These are phyloP conservation scores for Paecilomyces formosus DNA, from an alignment of 2,329 filamentous ascomycete genomes.

Conservation along the genomic window DNA sequence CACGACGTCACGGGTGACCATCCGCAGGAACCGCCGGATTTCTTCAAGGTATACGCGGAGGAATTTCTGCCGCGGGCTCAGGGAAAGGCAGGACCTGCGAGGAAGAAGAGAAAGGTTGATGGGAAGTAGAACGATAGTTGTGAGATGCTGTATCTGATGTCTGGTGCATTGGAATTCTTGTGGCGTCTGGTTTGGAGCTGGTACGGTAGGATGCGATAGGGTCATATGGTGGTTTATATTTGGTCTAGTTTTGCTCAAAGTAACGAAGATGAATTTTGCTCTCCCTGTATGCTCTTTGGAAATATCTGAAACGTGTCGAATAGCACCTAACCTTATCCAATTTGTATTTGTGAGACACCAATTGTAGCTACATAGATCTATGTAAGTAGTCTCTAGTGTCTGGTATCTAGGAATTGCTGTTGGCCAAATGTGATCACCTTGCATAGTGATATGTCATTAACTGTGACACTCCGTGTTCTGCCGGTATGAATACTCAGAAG, in stretches of 20 bases:
- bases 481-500: too few species aligned
- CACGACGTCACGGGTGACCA: conserved; percentile 42
- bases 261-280: not conserved
- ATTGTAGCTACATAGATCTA: too few species aligned
- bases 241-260: not conserved
- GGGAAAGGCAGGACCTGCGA: conserved; percentile 2
- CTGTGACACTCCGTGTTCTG: too few species aligned
- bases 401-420: too few species aligned
- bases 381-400: too few species aligned
- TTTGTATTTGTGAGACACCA: too few species aligned
- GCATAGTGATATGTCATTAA: too few species aligned
- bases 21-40: conserved; percentile 41
- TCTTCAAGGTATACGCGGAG: conserved; percentile 41
- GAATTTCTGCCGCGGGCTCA: conserved; percentile 22
- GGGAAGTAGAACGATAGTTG: not conserved
- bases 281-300: not conserved
- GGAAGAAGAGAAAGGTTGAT: conserved; percentile 5
- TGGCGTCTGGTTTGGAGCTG: not conserved
- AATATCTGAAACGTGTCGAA: too few species aligned
- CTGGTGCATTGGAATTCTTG: not conserved
- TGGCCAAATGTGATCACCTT: too few species aligned
- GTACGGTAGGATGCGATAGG: not conserved
- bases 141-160: too few species aligned
- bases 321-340: too few species aligned
- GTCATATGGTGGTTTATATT: not conserved